Conservation (phyloP, 345 rosid species). For the Moringa oleifera region DNA sequence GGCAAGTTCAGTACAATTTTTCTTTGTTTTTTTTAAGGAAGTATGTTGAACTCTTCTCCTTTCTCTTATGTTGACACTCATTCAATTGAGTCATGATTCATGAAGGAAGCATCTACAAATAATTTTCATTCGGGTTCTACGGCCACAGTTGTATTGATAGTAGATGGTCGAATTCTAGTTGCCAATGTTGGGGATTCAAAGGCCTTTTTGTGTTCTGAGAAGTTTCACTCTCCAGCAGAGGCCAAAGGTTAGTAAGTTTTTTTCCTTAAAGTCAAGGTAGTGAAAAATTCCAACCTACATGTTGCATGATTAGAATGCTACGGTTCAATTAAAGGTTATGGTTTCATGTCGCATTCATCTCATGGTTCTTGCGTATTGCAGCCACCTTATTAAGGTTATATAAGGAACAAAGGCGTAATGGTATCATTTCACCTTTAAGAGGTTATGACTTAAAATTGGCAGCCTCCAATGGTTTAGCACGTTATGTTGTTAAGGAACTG, state of each 20-base stretch:
- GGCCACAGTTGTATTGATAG: constrained; percentile 70
- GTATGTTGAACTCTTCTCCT: background rate
- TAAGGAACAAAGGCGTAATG: constrained; percentile 55
- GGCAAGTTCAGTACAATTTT: constrained; percentile 32
- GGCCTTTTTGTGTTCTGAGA: constrained; percentile 86
- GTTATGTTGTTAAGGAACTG: constrained; percentile 59
- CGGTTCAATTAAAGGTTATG: background rate
- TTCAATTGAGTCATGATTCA: constrained; percentile 8
- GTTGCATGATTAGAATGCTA: too few relatives aligned
- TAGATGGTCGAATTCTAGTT: constrained; percentile 73
- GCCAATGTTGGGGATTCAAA: constrained; percentile 93
- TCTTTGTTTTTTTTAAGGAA: background rate
- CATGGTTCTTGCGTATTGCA: constrained; percentile 33
- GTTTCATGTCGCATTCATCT: constrained; percentile 7
- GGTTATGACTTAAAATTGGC: constrained; percentile 36
- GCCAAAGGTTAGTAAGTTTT: constrained; percentile 62
- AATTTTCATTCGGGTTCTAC: constrained; percentile 74
- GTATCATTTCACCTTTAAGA: constrained; percentile 38
- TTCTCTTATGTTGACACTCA: constrained; percentile 13
- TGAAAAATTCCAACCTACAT: background rate
- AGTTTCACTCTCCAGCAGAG: constrained; percentile 66
- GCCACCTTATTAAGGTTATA: constrained; percentile 68
- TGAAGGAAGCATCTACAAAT: constrained; percentile 67
- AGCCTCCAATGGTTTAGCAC: constrained; percentile 42
- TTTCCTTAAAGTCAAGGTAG: constrained; percentile 5